Evolutionary conservation across 495 filamentous ascomycete species (phyloP).

Genomic region (Tuber magnatum): DNA sequence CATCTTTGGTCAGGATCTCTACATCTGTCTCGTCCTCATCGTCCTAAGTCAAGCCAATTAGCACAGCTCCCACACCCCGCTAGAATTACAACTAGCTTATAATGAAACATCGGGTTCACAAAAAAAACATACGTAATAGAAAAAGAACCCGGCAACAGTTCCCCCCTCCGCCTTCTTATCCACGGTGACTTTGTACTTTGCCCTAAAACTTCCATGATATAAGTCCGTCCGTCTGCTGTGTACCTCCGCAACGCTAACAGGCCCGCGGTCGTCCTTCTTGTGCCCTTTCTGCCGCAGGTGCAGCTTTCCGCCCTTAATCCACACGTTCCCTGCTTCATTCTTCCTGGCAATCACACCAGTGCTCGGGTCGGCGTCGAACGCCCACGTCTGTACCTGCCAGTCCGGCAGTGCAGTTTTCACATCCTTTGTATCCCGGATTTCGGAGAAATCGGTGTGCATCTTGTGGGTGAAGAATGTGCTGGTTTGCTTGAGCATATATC

Average conservation of each 20-base stretch:
- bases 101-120: not conserved
- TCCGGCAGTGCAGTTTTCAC: constrained; percentile 22
- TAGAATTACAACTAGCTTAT: not conserved
- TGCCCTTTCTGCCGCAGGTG: constrained; percentile 33
- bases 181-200: constrained; percentile 25
- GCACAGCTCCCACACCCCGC: not conserved
- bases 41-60: constrained; percentile 20
- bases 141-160: constrained; percentile 37
- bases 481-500: constrained; percentile 32
- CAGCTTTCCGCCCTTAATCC: constrained; percentile 32
- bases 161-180: constrained; percentile 25
- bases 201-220: constrained; percentile 39
- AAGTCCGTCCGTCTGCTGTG: constrained; percentile 32
- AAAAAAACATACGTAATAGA: constrained; percentile 34
- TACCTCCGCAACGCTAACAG: constrained; percentile 35
- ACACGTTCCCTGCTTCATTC: constrained; percentile 35
- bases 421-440: constrained; percentile 17
- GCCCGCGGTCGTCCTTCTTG: constrained; percentile 10
- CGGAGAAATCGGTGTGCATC: constrained; percentile 31
- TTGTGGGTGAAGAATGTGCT: constrained; percentile 30
- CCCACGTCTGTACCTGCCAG: constrained; percentile 35
- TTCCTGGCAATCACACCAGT: constrained; percentile 20
- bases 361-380: constrained; percentile 11
- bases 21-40: constrained; percentile 37
- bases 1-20: constrained; percentile 34